Percentiles rank a stretch among this genome's conserved stretches.
phyloP scores from a whole-genome alignment of 257 asterid genomes.

The Solanum appendiculatum region DNA sequence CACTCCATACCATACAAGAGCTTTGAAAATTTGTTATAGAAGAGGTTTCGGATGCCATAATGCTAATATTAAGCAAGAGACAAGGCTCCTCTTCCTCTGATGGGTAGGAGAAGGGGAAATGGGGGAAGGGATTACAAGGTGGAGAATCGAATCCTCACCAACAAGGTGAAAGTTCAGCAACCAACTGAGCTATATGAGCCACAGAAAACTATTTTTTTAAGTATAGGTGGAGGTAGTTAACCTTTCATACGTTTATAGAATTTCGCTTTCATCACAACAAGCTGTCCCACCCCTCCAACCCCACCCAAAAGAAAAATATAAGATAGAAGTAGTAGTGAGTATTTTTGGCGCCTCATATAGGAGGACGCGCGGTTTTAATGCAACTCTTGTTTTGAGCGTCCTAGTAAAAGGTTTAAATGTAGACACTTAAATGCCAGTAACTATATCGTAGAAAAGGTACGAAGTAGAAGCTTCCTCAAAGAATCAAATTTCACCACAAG shows the following conservation, averaged over 20 bases:
- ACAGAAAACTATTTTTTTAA: neutral
- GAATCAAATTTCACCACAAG: neutral
- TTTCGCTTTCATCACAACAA: neutral
- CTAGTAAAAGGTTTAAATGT: neutral
- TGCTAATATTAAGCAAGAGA: conserved; percentile 10
- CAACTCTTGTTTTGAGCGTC: neutral
- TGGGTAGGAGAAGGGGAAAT: neutral
- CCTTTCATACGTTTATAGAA: neutral
- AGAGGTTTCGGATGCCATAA: conserved; percentile 16
- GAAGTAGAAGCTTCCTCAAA: neutral
- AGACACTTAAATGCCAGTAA: neutral
- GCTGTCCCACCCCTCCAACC: neutral
- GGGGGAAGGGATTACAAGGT: neutral
- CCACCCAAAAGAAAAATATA: neutral
- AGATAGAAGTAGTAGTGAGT: neutral
- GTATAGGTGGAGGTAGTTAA: neutral
- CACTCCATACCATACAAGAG: conserved; percentile 7
- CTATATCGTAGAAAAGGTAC: neutral
- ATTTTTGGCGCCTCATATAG: neutral
- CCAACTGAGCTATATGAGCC: neutral
- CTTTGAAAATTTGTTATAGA: conserved; percentile 2
- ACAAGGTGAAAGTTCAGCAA: neutral
- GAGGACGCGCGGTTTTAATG: neutral
- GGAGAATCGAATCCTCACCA: neutral
- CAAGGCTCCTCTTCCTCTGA: conserved; percentile 12